Evolutionary conservation across 345 rosid species (phyloP).

Genomic region (Euphorbia peplus): DNA sequence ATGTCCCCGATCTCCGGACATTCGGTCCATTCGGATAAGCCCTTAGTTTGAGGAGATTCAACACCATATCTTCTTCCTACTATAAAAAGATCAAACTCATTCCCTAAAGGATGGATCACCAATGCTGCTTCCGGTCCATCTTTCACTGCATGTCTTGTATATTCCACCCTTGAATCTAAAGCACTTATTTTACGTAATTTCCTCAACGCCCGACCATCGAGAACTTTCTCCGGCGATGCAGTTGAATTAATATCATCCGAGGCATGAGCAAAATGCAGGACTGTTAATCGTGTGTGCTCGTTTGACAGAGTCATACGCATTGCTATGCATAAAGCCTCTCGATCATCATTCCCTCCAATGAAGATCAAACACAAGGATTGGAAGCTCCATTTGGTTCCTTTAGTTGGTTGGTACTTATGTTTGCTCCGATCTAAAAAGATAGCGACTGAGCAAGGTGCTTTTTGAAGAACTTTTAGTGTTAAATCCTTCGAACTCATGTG

Average conservation of each 20-base stretch:
- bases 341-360: conserved; percentile 60
- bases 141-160: conserved; percentile 24
- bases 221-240: conserved; percentile 24
- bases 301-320: conserved; percentile 41
- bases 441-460: conserved; percentile 63
- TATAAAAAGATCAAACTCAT: conserved; percentile 41
- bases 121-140: conserved; percentile 40
- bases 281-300: conserved; percentile 26
- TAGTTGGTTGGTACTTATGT: background rate
- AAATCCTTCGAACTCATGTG: conserved; percentile 25
- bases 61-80: conserved; percentile 47
- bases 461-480: conserved; percentile 40
- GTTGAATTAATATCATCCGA: background rate
- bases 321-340: conserved; percentile 48
- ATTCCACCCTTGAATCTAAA: conserved; percentile 13
- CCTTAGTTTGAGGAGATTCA: conserved; percentile 32
- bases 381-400: background rate
- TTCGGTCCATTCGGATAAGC: conserved; percentile 58
- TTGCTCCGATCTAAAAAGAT: conserved; percentile 35
- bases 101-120: conserved; percentile 29
- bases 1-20: conserved; percentile 57
- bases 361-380: conserved; percentile 33
- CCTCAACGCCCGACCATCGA: conserved; percentile 34
- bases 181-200: conserved; percentile 21
- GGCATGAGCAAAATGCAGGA: conserved; percentile 27